Percentiles rank a stretch among this genome's conserved stretches.
Conservation (phyloP, 495 filamentous ascomycete species). For the Hypoxylon perforatum region DNA sequence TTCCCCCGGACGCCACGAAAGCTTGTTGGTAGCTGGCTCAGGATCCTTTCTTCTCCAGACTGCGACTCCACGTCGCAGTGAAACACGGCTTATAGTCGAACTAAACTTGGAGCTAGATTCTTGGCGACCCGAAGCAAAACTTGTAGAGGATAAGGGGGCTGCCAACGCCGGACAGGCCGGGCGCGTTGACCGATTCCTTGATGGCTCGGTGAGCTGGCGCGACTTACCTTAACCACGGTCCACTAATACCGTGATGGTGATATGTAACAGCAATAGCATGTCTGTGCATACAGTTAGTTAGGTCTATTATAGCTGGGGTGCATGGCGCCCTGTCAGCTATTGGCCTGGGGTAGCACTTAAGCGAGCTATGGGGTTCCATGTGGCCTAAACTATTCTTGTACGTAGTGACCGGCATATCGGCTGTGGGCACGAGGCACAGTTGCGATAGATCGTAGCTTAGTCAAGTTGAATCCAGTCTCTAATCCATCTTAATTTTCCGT, state of each 20-base stretch:
- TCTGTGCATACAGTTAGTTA: constrained; percentile 2
- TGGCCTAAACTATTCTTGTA: constrained; percentile 9
- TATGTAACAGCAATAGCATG: neutral
- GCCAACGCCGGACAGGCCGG: constrained; percentile 20
- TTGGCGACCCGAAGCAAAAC: constrained; percentile 30
- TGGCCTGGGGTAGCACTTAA: constrained; percentile 19
- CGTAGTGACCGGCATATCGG: constrained; percentile 17
- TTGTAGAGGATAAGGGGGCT: constrained; percentile 2
- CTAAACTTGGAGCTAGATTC: constrained; percentile 19
- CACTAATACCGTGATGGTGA: neutral
- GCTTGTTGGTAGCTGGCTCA: constrained; percentile 22
- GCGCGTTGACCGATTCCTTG: constrained; percentile 15
- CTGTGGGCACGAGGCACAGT: constrained; percentile 22
- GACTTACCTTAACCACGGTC: constrained; percentile 13
- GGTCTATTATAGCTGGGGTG: neutral
- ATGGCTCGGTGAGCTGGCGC: constrained; percentile 17
- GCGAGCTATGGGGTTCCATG: constrained; percentile 12
- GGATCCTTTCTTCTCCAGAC: constrained; percentile 7
- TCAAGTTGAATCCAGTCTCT: constrained; percentile 6
- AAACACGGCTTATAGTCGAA: constrained; percentile 29
- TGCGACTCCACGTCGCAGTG: constrained; percentile 30
- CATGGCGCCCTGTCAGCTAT: constrained; percentile 5
- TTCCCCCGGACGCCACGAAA: constrained; percentile 29
- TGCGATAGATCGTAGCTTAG: constrained; percentile 8
- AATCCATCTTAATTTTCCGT: constrained; percentile 15